A percentile compares a stretch with the other conserved stretches of the same genome.
Conservation (phyloP, 352 stramenopile species). For the Globisporangium radiosum region DNA sequence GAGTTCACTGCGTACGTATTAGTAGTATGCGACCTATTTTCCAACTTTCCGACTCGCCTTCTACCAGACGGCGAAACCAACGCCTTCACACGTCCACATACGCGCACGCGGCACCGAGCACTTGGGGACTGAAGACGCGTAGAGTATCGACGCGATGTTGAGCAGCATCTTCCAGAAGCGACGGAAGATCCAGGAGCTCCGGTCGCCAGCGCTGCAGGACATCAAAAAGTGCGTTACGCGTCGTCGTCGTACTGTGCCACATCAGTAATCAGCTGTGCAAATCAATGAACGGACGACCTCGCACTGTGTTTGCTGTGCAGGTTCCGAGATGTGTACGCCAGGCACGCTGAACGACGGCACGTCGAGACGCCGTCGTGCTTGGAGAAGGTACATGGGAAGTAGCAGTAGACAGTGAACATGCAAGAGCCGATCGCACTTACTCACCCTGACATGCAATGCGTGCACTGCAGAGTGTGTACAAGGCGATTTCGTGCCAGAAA, state of each 20-base stretch:
- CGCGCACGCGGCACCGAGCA: too few species aligned
- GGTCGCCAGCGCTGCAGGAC: conserved; percentile 65
- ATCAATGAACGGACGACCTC: neutral
- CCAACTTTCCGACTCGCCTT: too few species aligned
- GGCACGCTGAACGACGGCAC: conserved; percentile 46
- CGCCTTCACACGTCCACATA: too few species aligned
- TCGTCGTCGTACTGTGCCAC: neutral
- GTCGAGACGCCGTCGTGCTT: conserved; percentile 65
- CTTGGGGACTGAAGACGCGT: too few species aligned
- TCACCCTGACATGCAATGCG: neutral
- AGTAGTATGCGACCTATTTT: too few species aligned
- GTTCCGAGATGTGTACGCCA: conserved; percentile 66
- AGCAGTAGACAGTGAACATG: neutral
- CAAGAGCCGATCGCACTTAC: neutral
- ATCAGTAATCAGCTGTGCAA: neutral
- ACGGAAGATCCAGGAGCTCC: conserved; percentile 73
- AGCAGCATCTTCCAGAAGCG: conserved; percentile 74
- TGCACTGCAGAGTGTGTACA: conserved; percentile 63
- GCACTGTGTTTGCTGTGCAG: conserved; percentile 15
- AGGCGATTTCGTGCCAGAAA: conserved; percentile 78
- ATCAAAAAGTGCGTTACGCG: conserved; percentile 44
- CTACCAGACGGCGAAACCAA: too few species aligned
- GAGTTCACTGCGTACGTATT: too few species aligned
- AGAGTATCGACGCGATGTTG: conserved; percentile 28
- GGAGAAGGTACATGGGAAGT: conserved; percentile 33